Conservation (phyloP, 2,329 filamentous ascomycete genomes). For the Diaporthe australafricana region DNA sequence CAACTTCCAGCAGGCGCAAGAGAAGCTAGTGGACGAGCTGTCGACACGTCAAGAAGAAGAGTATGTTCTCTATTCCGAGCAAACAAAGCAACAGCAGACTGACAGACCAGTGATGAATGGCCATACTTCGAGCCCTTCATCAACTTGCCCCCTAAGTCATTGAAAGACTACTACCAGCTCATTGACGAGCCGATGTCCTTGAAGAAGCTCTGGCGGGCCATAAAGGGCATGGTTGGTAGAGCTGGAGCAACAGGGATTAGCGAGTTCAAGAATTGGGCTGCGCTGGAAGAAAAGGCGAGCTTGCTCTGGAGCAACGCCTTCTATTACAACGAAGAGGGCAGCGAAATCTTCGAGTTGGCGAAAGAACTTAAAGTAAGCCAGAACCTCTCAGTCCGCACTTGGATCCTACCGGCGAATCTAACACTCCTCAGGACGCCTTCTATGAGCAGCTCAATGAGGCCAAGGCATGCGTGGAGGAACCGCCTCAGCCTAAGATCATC, state of each 20-base stretch:
- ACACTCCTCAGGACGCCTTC: slow-evolving; percentile 70
- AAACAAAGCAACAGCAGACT: slow-evolving; percentile 37
- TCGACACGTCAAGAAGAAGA: slow-evolving; percentile 75
- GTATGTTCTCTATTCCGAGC: slow-evolving; percentile 52
- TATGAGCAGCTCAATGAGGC: slow-evolving; percentile 76
- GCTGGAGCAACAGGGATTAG: slow-evolving; percentile 70
- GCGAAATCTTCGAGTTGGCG: slow-evolving; percentile 82
- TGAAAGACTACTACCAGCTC: slow-evolving; percentile 88
- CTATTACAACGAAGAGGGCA: slow-evolving; percentile 92
- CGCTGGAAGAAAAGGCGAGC: slow-evolving; percentile 83
- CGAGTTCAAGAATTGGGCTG: slow-evolving; percentile 84
- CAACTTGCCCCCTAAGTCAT: slow-evolving; percentile 77
- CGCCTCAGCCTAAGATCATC: slow-evolving; percentile 81
- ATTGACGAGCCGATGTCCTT: slow-evolving; percentile 86
- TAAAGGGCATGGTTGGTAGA: slow-evolving; percentile 78
- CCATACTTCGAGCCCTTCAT: slow-evolving; percentile 80
- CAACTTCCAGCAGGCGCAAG: slow-evolving; percentile 85
- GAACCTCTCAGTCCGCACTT: not conserved
- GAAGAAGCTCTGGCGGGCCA: slow-evolving; percentile 79
- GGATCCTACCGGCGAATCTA: slow-evolving; percentile 32
- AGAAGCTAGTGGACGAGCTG: slow-evolving; percentile 83
- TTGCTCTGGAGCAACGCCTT: slow-evolving; percentile 90
- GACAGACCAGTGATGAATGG: slow-evolving; percentile 69
- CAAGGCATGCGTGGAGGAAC: slow-evolving; percentile 78
- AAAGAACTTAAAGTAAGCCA: slow-evolving; percentile 78